Conservation (phyloP, 2,329 filamentous ascomycete species). For the Fusarium tricinctum region DNA sequence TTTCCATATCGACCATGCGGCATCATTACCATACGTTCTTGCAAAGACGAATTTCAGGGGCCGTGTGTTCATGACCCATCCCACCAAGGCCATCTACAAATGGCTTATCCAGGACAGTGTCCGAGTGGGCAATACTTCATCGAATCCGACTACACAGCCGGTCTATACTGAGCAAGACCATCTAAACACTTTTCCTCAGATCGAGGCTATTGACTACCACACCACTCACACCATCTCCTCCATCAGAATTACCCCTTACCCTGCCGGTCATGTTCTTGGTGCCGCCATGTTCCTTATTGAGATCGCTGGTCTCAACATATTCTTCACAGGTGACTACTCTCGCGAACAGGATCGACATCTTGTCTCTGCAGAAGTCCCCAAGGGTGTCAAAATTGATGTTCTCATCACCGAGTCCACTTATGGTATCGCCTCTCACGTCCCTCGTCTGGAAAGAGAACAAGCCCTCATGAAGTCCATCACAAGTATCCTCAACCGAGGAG, state of each 20-base stretch:
- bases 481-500: constrained; percentile 88
- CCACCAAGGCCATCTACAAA: constrained; percentile 99
- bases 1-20: constrained; percentile 99
- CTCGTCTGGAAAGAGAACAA: constrained; percentile 89
- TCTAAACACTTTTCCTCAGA: constrained; percentile 90
- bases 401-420: constrained; percentile 98
- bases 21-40: constrained; percentile 96
- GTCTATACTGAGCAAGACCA: constrained; percentile 97
- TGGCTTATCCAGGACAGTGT: constrained; percentile 99
- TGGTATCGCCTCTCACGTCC: constrained; percentile 93
- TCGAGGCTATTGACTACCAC: constrained; percentile 98
- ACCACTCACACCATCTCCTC: constrained; percentile 98
- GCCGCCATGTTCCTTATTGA: constrained; percentile 99
- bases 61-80: constrained; percentile 98
- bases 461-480: constrained; percentile 97
- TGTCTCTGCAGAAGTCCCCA: constrained; percentile 91
- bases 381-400: constrained; percentile 91
- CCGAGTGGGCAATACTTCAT: constrained; percentile 81
- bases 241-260: constrained; percentile 96
- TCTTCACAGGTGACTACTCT: constrained; percentile 98
- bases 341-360: constrained; percentile 95
- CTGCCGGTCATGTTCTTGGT: constrained; percentile 96
- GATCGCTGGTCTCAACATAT: constrained; percentile 94
- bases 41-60: constrained; percentile 98
- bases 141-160: constrained; percentile 75